A percentile compares a stretch with the other conserved stretches of the same genome.
Evolutionary conservation across 2,329 filamentous ascomycete species (phyloP).

Genomic region (Apiospora kogelbergensis): DNA sequence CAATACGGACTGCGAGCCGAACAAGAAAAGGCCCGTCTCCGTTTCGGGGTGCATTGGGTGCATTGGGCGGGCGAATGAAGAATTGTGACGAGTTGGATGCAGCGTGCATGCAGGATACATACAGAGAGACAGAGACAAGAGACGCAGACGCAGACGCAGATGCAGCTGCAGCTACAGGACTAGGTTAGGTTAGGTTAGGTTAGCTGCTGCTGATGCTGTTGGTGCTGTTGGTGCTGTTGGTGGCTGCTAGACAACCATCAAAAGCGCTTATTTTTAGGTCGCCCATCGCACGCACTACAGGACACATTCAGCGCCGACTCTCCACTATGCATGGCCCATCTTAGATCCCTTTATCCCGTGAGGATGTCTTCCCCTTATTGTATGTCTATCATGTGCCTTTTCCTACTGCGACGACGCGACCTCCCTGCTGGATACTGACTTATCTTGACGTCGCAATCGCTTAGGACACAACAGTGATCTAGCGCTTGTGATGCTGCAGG

Average conservation of each 20-base stretch:
- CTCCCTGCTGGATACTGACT: background rate
- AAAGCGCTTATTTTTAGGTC: constrained; percentile 5
- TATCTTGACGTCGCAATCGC: background rate
- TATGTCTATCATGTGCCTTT: background rate
- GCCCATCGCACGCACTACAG: no score
- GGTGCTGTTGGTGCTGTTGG: background rate
- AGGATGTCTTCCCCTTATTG: background rate
- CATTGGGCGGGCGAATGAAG: background rate
- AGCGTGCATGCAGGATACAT: background rate
- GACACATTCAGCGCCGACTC: background rate
- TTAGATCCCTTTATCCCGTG: background rate
- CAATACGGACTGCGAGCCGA: no score
- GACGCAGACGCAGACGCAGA: background rate
- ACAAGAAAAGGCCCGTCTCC: no score
- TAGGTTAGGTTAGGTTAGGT: no score
- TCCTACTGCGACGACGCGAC: background rate
- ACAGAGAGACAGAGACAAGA: background rate
- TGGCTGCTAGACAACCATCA: background rate
- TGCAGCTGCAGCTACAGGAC: no score
- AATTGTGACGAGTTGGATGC: background rate
- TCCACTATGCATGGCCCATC: background rate
- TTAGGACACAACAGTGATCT: background rate
- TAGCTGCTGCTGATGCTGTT: background rate
- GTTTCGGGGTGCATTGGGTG: background rate
- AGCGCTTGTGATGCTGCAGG: background rate